These are phyloP conservation scores for Penicillium ochrochloron DNA, from an alignment of 495 filamentous ascomycete species.

Conservation along the genomic window DNA sequence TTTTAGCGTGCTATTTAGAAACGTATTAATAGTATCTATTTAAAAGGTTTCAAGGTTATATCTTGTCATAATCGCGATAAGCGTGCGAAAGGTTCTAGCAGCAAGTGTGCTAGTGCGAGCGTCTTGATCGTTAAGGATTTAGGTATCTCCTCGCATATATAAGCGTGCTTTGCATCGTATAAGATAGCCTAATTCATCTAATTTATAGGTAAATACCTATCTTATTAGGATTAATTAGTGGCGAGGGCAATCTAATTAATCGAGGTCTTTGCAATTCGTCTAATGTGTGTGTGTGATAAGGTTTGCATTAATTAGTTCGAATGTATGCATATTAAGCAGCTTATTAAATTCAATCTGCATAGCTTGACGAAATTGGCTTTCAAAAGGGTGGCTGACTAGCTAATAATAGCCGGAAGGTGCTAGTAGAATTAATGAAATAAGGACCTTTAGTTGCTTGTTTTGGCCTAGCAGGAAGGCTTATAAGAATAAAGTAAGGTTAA, in stretches of 20 bases:
- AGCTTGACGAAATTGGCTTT: too few relatives aligned
- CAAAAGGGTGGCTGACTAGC: too few relatives aligned
- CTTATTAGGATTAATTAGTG: too few relatives aligned
- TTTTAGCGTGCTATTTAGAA: too few relatives aligned
- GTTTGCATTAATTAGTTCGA: background rate
- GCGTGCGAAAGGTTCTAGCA: background rate
- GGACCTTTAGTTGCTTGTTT: background rate
- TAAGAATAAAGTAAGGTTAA: too few relatives aligned
- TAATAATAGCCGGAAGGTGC: background rate
- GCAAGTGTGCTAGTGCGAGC: background rate
- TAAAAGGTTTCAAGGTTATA: too few relatives aligned
- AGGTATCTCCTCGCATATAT: background rate
- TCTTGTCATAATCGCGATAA: background rate
- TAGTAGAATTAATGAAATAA: background rate
- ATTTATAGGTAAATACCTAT: background rate
- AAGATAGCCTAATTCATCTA: background rate
- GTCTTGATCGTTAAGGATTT: background rate
- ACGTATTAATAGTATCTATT: too few relatives aligned
- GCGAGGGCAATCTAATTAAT: background rate
- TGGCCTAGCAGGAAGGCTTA: background rate
- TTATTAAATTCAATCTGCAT: background rate
- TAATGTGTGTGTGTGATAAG: background rate
- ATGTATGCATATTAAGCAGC: background rate
- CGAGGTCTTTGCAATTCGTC: background rate
- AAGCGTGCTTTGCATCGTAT: background rate